A percentile compares a stretch with the other conserved stretches of the same genome.
These are phyloP conservation scores for Alternaria viburni DNA, from an alignment of 2,329 filamentous ascomycete genomes.

Conservation along the genomic window DNA sequence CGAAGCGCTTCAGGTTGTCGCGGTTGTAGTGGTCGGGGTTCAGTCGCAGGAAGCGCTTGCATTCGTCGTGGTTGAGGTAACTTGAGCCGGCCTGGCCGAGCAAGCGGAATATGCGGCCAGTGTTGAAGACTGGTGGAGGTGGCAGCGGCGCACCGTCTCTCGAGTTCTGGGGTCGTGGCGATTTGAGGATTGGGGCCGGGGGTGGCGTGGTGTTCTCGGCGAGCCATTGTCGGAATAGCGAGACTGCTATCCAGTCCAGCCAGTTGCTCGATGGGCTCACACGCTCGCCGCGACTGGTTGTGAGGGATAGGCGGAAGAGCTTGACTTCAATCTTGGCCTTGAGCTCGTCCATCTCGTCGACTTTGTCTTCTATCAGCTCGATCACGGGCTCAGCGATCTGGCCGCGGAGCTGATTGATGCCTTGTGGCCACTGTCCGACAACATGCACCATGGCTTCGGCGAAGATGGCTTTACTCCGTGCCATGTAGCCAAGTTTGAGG, in stretches of 20 bases:
- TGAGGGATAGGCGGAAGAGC: slow-evolving; percentile 80
- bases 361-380: slow-evolving; percentile 93
- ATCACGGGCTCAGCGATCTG: slow-evolving; percentile 77
- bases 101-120: slow-evolving; percentile 77
- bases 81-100: slow-evolving; percentile 69
- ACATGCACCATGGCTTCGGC: slow-evolving; percentile 86
- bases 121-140: slow-evolving; percentile 59
- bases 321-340: slow-evolving; percentile 80
- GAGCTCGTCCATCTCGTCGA: slow-evolving; percentile 85
- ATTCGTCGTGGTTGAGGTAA: slow-evolving; percentile 84
- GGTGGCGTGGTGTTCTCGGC: slow-evolving; percentile 85
- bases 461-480: slow-evolving; percentile 79
- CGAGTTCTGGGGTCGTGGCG: slow-evolving; percentile 46
- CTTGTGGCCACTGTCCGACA: slow-evolving; percentile 89
- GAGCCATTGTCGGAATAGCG: slow-evolving; percentile 89
- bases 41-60: slow-evolving; percentile 87
- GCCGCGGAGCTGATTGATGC: slow-evolving; percentile 73
- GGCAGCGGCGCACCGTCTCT: slow-evolving; percentile 33
- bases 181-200: slow-evolving; percentile 59
- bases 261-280: slow-evolving; percentile 81
- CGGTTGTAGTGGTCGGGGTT: slow-evolving; percentile 82
- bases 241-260: slow-evolving; percentile 87
- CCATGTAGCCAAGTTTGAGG: slow-evolving; percentile 85
- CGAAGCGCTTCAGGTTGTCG: slow-evolving; percentile 85
- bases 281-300: slow-evolving; percentile 79